These are phyloP conservation scores for Pestalotiopsis sp. DNA, from an alignment of 2,329 filamentous ascomycete species.

Conservation along the genomic window DNA sequence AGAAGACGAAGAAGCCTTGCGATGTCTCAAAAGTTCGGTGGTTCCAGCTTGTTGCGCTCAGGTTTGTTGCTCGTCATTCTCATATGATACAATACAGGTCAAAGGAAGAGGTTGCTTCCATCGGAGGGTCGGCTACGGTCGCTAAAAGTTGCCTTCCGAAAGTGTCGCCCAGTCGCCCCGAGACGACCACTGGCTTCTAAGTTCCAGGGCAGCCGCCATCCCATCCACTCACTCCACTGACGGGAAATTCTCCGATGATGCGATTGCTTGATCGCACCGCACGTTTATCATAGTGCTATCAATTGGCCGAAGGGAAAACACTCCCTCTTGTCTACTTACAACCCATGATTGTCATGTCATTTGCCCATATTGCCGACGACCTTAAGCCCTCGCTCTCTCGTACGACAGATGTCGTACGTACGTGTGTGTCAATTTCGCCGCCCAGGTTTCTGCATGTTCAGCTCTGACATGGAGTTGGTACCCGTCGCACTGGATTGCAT, in stretches of 20 bases:
- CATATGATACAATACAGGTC: neutral
- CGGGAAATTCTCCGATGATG: neutral
- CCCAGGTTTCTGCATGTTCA: neutral
- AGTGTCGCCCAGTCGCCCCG: neutral
- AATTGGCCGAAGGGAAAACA: neutral
- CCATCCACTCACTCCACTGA: neutral
- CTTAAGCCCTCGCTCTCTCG: neutral
- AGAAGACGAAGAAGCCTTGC: neutral
- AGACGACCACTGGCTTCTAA: neutral
- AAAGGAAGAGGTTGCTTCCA: neutral
- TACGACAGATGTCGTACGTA: neutral
- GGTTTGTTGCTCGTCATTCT: neutral
- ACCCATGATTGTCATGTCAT: neutral
- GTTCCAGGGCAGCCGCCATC: neutral
- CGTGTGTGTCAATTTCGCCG: neutral
- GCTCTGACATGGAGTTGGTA: neutral
- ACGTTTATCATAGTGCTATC: neutral
- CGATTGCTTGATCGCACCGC: no score
- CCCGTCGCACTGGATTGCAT: neutral
- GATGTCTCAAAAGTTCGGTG: neutral
- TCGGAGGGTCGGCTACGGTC: neutral
- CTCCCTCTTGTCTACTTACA: neutral
- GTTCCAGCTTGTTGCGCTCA: neutral
- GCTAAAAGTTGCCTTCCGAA: conserved; percentile 10
- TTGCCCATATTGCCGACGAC: neutral